Conservation (phyloP, 257 asterid genomes). For the Catharanthus roseus region DNA sequence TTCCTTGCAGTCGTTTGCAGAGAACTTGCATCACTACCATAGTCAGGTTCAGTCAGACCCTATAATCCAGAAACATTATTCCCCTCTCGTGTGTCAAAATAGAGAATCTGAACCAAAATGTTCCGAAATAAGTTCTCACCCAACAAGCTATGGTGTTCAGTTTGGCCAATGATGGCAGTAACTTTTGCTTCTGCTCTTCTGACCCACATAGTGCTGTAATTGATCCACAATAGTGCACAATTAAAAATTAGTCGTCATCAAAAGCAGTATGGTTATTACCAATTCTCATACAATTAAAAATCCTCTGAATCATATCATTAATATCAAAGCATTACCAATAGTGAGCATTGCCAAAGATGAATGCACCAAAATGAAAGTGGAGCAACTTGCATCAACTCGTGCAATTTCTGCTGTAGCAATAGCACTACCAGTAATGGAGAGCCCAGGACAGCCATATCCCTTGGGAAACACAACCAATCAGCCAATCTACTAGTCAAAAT, state of each 20-base stretch:
- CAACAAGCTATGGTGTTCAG: conserved; percentile 71
- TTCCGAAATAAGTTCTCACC: conserved; percentile 45
- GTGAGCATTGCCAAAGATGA: conserved; percentile 91
- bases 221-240: conserved; percentile 23
- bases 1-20: conserved; percentile 74
- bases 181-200: conserved; percentile 77
- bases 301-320: not conserved
- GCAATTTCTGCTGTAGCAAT: conserved; percentile 73
- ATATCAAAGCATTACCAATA: conserved; percentile 45
- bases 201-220: conserved; percentile 81
- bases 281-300: not conserved
- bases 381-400: conserved; percentile 97
- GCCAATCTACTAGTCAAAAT: conserved; percentile 14
- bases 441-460: conserved; percentile 96
- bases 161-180: conserved; percentile 82
- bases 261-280: conserved; percentile 5
- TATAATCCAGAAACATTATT: conserved; percentile 27
- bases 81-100: conserved; percentile 1
- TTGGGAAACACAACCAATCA: conserved; percentile 25
- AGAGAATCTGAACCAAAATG: not conserved
- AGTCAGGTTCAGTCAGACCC: conserved; percentile 94
- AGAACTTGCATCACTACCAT: conserved; percentile 98
- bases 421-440: conserved; percentile 80
- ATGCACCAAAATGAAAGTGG: conserved; percentile 84
- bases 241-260: conserved; percentile 13